phyloP scores from a whole-genome alignment of 2,329 filamentous ascomycete species.

The Arthrocladium fulminans region DNA sequence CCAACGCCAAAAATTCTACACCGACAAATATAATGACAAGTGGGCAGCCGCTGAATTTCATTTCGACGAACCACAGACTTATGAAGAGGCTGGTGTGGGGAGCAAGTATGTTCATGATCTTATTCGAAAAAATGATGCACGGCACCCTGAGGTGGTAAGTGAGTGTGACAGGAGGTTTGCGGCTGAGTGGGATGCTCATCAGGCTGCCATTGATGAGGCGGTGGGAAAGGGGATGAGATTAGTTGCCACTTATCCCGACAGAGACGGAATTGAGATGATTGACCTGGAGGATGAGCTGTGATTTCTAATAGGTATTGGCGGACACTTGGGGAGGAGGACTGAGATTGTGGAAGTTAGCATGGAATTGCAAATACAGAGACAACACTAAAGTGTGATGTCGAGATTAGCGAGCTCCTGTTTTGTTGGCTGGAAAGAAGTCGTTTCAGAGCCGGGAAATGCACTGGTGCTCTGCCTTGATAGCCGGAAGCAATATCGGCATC shows the following conservation, averaged over 20 bases:
- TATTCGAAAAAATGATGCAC: conserved; percentile 5
- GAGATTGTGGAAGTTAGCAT: too few species aligned
- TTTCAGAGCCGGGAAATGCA: too few species aligned
- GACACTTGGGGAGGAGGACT: too few species aligned
- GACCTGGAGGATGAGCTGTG: conserved; percentile 3
- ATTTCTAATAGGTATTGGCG: not conserved
- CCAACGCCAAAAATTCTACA: conserved; percentile 2
- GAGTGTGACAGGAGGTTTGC: not conserved
- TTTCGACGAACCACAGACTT: conserved; percentile 7
- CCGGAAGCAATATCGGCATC: too few species aligned
- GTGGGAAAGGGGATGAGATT: not conserved
- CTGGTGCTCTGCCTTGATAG: too few species aligned
- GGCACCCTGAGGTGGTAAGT: not conserved
- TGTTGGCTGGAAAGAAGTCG: too few species aligned
- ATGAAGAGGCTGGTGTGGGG: conserved; percentile 7
- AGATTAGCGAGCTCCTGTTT: too few species aligned
- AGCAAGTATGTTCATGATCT: conserved; percentile 4
- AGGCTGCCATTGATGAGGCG: conserved; percentile 4
- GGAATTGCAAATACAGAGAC: too few species aligned
- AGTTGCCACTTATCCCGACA: conserved; percentile 9
- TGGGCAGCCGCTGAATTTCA: conserved; percentile 5
- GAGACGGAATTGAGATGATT: conserved; percentile 7
- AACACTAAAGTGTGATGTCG: too few species aligned
- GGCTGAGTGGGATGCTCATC: conserved; percentile 6
- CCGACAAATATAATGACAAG: conserved; percentile 1